phyloP scores from a whole-genome alignment of 805 yeast species.

The Nakazawaea ernobii region DNA sequence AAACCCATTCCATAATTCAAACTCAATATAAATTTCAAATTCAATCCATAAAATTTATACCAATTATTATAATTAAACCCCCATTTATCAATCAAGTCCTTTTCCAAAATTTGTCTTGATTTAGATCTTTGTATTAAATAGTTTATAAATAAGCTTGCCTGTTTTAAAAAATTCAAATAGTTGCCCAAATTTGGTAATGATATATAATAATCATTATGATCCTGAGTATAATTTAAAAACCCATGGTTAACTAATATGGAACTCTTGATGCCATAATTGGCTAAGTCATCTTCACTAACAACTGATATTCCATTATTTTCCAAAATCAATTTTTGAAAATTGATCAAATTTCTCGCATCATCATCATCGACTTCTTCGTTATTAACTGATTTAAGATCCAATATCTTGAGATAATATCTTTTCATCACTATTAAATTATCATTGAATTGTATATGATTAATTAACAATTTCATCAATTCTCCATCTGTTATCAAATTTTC shows the following conservation, averaged over 20 bases:
- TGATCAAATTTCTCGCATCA: constrained; percentile 24
- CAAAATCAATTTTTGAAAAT: constrained; percentile 14
- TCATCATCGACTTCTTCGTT: constrained; percentile 16
- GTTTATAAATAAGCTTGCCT: constrained; percentile 36
- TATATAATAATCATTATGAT: constrained; percentile 31
- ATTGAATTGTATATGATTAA: constrained; percentile 36
- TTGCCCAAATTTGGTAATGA: constrained; percentile 49
- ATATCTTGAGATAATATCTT: constrained; percentile 16
- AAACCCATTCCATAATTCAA: constrained; percentile 47
- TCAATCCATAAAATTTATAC: constrained; percentile 45
- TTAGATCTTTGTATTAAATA: constrained; percentile 26
- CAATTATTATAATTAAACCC: constrained; percentile 36
- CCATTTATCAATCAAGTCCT: constrained; percentile 38
- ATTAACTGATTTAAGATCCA: constrained; percentile 3
- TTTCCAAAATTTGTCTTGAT: constrained; percentile 39
- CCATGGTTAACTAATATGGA: constrained; percentile 33
- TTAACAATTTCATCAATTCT: constrained; percentile 24
- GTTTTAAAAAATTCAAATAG: constrained; percentile 40
- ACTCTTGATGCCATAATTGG: constrained; percentile 17
- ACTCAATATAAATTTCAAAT: constrained; percentile 44
- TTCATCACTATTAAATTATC: constrained; percentile 32
- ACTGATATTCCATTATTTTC: constrained; percentile 18
- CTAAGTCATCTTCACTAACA: constrained; percentile 19
- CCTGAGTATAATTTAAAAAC: constrained; percentile 36
- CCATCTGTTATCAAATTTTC: constrained; percentile 33